phyloP scores from a whole-genome alignment of 2,329 filamentous ascomycete genomes.

The Pyrenochaeta sp. region DNA sequence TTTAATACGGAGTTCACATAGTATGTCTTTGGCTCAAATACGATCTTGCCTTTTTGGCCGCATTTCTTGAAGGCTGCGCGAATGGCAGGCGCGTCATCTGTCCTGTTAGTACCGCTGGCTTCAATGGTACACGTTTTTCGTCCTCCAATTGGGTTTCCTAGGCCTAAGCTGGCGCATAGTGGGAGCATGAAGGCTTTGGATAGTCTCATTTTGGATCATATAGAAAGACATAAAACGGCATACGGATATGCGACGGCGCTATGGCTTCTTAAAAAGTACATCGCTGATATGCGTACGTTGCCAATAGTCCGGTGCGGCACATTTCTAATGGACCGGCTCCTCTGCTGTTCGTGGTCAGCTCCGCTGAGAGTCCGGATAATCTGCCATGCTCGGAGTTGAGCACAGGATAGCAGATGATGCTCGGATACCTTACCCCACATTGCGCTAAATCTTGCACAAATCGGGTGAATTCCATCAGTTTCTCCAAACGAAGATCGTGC shows the following conservation, averaged over 20 bases:
- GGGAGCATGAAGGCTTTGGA: neutral
- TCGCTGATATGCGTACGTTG: neutral
- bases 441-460: conserved; percentile 2
- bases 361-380: neutral
- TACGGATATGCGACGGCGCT: neutral
- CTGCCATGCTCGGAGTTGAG: neutral
- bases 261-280: neutral
- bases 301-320: neutral
- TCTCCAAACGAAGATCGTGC: neutral
- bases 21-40: conserved; percentile 35
- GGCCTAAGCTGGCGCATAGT: conserved; percentile 1
- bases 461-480: conserved; percentile 1
- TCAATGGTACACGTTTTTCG: conserved; percentile 25
- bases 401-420: neutral
- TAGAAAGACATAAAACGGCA: neutral
- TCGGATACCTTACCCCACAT: neutral
- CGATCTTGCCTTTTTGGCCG: conserved; percentile 26
- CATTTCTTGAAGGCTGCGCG: conserved; percentile 34
- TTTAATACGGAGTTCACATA: conserved; percentile 33
- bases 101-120: conserved; percentile 26
- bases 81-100: conserved; percentile 40
- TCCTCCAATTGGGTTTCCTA: neutral
- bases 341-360: neutral
- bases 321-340: neutral
- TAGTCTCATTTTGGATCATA: conserved; percentile 2